These are phyloP conservation scores for Penicillium sp. DNA, from an alignment of 2,329 filamentous ascomycete species.

Conservation along the genomic window DNA sequence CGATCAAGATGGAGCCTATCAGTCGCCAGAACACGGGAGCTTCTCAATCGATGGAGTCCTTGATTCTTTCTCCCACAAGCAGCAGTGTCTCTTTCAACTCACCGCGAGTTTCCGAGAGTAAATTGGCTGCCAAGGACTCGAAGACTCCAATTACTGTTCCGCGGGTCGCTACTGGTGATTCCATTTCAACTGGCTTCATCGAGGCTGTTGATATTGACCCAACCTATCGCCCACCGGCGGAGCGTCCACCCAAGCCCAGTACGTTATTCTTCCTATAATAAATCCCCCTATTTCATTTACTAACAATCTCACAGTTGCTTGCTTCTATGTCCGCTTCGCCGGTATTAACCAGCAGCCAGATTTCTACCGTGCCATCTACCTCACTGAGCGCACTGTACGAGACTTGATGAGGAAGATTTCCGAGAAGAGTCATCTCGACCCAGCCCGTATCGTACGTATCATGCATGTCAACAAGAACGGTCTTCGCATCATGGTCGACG, in stretches of 20 bases:
- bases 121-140: constrained; percentile 13
- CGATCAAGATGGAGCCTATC: constrained; percentile 33
- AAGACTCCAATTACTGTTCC: constrained; percentile 37
- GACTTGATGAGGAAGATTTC: constrained; percentile 75
- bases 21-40: constrained; percentile 34
- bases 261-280: constrained; percentile 33
- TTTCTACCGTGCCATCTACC: constrained; percentile 82
- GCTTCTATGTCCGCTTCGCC: constrained; percentile 75
- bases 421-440: constrained; percentile 78
- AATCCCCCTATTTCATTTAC: constrained; percentile 8
- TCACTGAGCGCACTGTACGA: constrained; percentile 72
- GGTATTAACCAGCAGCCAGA: constrained; percentile 56
- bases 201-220: constrained; percentile 89
- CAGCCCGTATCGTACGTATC: constrained; percentile 68
- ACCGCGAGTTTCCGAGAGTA: constrained; percentile 28
- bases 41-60: constrained; percentile 35
- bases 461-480: constrained; percentile 74
- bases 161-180: constrained; percentile 25
- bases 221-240: constrained; percentile 76
- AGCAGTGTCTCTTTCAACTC: constrained; percentile 45
- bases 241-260: constrained; percentile 69
- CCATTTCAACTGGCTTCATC: constrained; percentile 74
- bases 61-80: constrained; percentile 42
- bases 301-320: constrained; percentile 65
- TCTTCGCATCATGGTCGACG: constrained; percentile 82